A percentile compares a stretch with the other conserved stretches of the same genome.
These are phyloP conservation scores for Ascochyta clinopodiicola DNA, from an alignment of 2,329 filamentous ascomycete genomes.

Conservation along the genomic window DNA sequence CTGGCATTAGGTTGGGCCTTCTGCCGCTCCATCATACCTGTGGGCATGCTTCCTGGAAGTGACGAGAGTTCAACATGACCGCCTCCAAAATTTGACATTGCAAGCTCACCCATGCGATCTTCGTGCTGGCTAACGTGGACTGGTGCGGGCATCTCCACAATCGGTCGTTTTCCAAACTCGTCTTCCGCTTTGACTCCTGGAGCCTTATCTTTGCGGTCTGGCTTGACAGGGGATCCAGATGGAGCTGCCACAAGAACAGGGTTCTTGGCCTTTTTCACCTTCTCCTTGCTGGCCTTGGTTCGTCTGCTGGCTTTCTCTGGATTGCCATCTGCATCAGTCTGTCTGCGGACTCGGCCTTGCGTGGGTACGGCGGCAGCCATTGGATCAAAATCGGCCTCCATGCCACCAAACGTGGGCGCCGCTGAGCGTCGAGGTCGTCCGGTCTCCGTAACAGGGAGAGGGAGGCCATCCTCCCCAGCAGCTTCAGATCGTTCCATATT, in stretches of 20 bases:
- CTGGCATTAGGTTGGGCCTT: slow-evolving; percentile 50
- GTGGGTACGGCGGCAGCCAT: slow-evolving; percentile 37
- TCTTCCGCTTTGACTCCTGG: slow-evolving; percentile 45
- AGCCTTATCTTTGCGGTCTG: slow-evolving; percentile 42
- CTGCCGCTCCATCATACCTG: slow-evolving; percentile 46
- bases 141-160: slow-evolving; percentile 38
- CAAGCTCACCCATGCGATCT: slow-evolving; percentile 37
- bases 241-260: slow-evolving; percentile 50
- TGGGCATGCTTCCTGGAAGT: slow-evolving; percentile 19
- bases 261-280: slow-evolving; percentile 51
- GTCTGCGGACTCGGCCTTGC: slow-evolving; percentile 44
- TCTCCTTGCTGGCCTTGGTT: slow-evolving; percentile 49
- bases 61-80: slow-evolving; percentile 6
- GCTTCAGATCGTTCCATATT: slow-evolving; percentile 50
- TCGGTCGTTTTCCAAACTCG: slow-evolving; percentile 35
- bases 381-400: slow-evolving; percentile 67
- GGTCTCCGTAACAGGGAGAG: slow-evolving; percentile 53
- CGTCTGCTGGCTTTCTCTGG: slow-evolving; percentile 51
- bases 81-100: slow-evolving; percentile 16
- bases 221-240: slow-evolving; percentile 44
- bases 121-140: slow-evolving; percentile 34
- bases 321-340: slow-evolving; percentile 41
- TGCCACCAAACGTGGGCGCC: slow-evolving; percentile 75
- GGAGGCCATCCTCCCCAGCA: slow-evolving; percentile 47
- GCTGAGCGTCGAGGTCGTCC: slow-evolving; percentile 59